A percentile compares a stretch with the other conserved stretches of the same genome.
These are phyloP conservation scores for Taphrina communis DNA, from an alignment of 1,139 yeast genomes.

Conservation along the genomic window DNA sequence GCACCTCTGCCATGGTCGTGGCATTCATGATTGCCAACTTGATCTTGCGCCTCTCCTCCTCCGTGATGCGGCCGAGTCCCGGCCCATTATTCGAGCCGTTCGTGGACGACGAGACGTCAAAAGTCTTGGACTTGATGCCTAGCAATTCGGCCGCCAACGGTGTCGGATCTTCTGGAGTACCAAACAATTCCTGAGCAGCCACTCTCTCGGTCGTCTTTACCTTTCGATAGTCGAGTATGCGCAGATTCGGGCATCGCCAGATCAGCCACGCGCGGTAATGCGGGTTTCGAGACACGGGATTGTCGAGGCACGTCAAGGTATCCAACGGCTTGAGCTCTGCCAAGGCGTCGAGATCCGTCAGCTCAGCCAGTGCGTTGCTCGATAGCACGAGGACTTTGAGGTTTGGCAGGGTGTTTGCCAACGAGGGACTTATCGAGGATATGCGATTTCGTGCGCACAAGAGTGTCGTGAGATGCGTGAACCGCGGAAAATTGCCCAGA, in stretches of 20 bases:
- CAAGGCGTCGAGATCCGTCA: constrained; percentile 56
- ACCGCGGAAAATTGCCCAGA: constrained; percentile 60
- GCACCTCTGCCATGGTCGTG: constrained; percentile 73
- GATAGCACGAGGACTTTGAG: constrained; percentile 60
- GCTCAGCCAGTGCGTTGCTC: constrained; percentile 59
- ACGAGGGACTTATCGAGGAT: constrained; percentile 52
- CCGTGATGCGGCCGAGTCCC: constrained; percentile 56
- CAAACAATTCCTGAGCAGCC: constrained; percentile 58
- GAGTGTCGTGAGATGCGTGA: constrained; percentile 58
- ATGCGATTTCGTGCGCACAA: constrained; percentile 68
- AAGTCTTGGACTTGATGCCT: constrained; percentile 48
- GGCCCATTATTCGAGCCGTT: constrained; percentile 40
- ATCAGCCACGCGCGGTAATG: constrained; percentile 67
- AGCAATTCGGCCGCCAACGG: constrained; percentile 49
- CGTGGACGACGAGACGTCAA: constrained; percentile 45
- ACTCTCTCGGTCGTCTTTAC: constrained; percentile 64
- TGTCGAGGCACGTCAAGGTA: constrained; percentile 63
- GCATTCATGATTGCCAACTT: constrained; percentile 66
- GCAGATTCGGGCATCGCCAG: constrained; percentile 67
- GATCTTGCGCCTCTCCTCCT: constrained; percentile 61
- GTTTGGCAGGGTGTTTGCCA: constrained; percentile 55
- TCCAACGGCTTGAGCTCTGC: constrained; percentile 54
- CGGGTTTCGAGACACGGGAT: constrained; percentile 62
- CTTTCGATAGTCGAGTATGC: constrained; percentile 69
- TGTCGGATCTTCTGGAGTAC: constrained; percentile 53